A percentile compares a stretch with the other conserved stretches of the same genome.
These are phyloP conservation scores for Sextonia rubra DNA, from an alignment of 164 flowering plant genomes.

Conservation along the genomic window DNA sequence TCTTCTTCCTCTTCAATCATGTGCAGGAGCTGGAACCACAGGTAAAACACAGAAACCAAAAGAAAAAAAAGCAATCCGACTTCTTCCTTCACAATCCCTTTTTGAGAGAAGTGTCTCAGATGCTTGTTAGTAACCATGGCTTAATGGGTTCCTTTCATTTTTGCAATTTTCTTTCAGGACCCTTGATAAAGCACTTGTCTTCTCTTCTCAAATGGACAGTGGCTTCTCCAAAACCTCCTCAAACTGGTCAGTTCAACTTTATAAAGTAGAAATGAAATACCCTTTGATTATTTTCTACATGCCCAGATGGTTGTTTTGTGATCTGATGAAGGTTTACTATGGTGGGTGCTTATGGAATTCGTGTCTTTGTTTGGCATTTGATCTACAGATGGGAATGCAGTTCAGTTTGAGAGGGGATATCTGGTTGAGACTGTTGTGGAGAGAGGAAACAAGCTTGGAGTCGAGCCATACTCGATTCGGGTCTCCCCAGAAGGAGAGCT, in stretches of 20 bases:
- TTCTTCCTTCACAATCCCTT: slow-evolving; percentile 4
- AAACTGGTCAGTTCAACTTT: slow-evolving; percentile 42
- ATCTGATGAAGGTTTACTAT: slow-evolving; percentile 7
- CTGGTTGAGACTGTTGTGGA: slow-evolving; percentile 88
- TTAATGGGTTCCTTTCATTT: slow-evolving; percentile 13
- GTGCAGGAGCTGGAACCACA: slow-evolving; percentile 69
- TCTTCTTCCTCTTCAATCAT: slow-evolving; percentile 29
- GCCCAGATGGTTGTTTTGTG: slow-evolving; percentile 17
- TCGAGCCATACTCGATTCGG: slow-evolving; percentile 70
- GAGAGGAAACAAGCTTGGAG: slow-evolving; percentile 77
- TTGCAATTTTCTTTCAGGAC: slow-evolving; percentile 37
- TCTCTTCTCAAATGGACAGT: slow-evolving; percentile 74
- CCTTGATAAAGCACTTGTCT: slow-evolving; percentile 67
- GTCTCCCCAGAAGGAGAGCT: slow-evolving; percentile 90
- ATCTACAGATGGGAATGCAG: slow-evolving; percentile 59
- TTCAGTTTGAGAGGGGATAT: slow-evolving; percentile 92
- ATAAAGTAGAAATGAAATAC: background rate
- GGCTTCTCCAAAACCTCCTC: slow-evolving; percentile 60
- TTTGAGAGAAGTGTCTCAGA: slow-evolving; percentile 1
- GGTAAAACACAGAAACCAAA: too few relatives aligned
- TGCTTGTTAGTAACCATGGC: background rate
- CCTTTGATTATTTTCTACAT: background rate
- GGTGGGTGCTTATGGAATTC: background rate
- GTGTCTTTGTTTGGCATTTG: slow-evolving; percentile 4
- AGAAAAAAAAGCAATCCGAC: background rate